A percentile compares a stretch with the other conserved stretches of the same genome.
Evolutionary conservation across 805 yeast genomes (phyloP).

Genomic region (Candida argentea): DNA sequence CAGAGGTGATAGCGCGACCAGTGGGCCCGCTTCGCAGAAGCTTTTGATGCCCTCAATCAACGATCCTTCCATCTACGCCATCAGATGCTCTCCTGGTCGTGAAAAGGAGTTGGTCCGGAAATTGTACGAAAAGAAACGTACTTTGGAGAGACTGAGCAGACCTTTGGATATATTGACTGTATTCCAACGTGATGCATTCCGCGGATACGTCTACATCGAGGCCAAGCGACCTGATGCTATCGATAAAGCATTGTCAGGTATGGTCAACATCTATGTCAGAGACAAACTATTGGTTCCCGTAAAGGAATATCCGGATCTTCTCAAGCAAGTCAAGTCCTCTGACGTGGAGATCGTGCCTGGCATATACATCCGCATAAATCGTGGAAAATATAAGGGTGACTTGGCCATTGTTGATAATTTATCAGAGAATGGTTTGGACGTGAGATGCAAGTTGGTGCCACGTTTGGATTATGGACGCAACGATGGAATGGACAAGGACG

Average conservation of each 20-base stretch:
- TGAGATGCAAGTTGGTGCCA: constrained; percentile 86
- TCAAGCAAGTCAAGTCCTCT: constrained; percentile 80
- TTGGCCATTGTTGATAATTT: constrained; percentile 87
- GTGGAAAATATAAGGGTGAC: constrained; percentile 90
- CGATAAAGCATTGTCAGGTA: constrained; percentile 76
- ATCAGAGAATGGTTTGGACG: constrained; percentile 92
- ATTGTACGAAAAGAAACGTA: constrained; percentile 72
- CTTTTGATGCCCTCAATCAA: constrained; percentile 89
- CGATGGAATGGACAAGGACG: constrained; percentile 39
- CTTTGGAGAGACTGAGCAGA: constrained; percentile 60
- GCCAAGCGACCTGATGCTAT: constrained; percentile 92
- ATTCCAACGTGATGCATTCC: constrained; percentile 88
- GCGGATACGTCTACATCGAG: constrained; percentile 88
- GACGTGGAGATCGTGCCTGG: constrained; percentile 90
- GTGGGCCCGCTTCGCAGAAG: constrained; percentile 73
- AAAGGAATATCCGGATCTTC: constrained; percentile 85
- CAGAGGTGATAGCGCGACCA: constrained; percentile 67
- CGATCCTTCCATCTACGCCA: constrained; percentile 94
- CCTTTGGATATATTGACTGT: constrained; percentile 83
- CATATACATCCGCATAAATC: constrained; percentile 77
- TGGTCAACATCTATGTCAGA: constrained; percentile 69
- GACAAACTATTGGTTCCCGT: constrained; percentile 87
- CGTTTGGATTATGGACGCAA: constrained; percentile 82
- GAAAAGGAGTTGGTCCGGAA: constrained; percentile 87
- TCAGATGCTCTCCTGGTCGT: constrained; percentile 85